Conservation (phyloP, 768 basidiomycete species). For the Mycena galopus region DNA sequence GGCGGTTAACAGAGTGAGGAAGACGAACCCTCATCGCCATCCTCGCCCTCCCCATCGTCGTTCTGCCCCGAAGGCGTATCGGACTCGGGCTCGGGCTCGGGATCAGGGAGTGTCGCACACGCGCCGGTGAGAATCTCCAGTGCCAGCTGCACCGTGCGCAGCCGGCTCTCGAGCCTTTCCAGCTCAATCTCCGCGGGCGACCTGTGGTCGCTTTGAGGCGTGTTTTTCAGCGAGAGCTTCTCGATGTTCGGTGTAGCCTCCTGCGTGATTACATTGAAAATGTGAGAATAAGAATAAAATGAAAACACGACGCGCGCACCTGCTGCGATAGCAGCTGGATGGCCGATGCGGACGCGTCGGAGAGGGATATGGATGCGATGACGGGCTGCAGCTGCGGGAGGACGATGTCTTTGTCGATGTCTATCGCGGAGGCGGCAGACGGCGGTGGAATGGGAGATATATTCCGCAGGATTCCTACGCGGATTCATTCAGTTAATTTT, state of each 20-base stretch:
- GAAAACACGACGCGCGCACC: conserved; percentile 49
- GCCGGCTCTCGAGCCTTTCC: conserved; percentile 75
- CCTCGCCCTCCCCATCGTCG: conserved; percentile 48
- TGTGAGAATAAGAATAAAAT: not conserved
- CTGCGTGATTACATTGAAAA: not conserved
- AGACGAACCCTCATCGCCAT: conserved; percentile 44
- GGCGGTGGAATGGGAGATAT: conserved; percentile 82
- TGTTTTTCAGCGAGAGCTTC: conserved; percentile 71
- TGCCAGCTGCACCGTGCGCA: conserved; percentile 85
- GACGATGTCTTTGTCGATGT: conserved; percentile 79
- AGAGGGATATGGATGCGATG: conserved; percentile 69
- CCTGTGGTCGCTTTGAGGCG: conserved; percentile 84
- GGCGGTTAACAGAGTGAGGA: not conserved
- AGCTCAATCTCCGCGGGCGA: conserved; percentile 77
- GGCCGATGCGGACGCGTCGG: conserved; percentile 61
- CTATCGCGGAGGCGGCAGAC: conserved; percentile 68
- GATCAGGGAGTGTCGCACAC: conserved; percentile 91
- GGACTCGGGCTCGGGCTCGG: conserved; percentile 58
- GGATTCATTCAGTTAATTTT: conserved; percentile 2
- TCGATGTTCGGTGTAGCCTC: conserved; percentile 63
- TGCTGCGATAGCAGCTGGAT: conserved; percentile 65
- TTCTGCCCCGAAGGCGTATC: conserved; percentile 47
- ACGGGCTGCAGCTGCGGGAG: conserved; percentile 79
- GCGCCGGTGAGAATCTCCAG: conserved; percentile 89
- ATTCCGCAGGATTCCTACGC: conserved; percentile 80